Percentiles rank a stretch among this genome's conserved stretches.
These are phyloP conservation scores for Vitis cinerea DNA, from an alignment of 164 flowering plant genomes.

Conservation along the genomic window DNA sequence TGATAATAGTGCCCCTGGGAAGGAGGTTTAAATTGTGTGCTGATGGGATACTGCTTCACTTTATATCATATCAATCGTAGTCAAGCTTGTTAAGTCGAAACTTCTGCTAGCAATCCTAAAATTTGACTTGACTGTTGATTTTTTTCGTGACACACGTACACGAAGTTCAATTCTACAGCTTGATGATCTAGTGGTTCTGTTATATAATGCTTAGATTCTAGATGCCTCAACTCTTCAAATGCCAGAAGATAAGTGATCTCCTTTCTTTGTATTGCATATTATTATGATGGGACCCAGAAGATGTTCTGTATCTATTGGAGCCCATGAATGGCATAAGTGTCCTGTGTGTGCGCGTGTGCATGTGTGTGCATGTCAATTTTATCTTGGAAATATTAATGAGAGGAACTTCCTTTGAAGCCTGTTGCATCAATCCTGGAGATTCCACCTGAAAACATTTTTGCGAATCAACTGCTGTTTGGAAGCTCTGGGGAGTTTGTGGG, in stretches of 20 bases:
- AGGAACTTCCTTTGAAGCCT: conserved; percentile 55
- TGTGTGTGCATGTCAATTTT: not conserved
- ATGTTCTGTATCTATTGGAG: not conserved
- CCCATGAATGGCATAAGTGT: not conserved
- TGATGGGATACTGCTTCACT: no score
- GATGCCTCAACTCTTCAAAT: not conserved
- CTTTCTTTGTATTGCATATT: not conserved
- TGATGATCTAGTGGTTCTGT: no score
- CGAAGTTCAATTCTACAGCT: no score
- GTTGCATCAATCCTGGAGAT: conserved; percentile 84
- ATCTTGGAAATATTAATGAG: conserved; percentile 10
- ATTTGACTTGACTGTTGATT: no score
- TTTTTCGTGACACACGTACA: no score
- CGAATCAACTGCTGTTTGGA: conserved; percentile 80
- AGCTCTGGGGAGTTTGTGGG: conserved; percentile 77
- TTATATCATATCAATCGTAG: no score
- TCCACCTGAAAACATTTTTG: conserved; percentile 76
- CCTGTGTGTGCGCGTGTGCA: not conserved
- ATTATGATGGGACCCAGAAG: not conserved
- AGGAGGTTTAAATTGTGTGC: no score
- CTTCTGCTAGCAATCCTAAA: no score
- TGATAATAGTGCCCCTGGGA: no score
- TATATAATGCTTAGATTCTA: not conserved
- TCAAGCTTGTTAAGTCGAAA: no score
- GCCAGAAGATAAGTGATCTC: not conserved